phyloP scores from a whole-genome alignment of 805 yeast species.

The Lipomyces orientalis region DNA sequence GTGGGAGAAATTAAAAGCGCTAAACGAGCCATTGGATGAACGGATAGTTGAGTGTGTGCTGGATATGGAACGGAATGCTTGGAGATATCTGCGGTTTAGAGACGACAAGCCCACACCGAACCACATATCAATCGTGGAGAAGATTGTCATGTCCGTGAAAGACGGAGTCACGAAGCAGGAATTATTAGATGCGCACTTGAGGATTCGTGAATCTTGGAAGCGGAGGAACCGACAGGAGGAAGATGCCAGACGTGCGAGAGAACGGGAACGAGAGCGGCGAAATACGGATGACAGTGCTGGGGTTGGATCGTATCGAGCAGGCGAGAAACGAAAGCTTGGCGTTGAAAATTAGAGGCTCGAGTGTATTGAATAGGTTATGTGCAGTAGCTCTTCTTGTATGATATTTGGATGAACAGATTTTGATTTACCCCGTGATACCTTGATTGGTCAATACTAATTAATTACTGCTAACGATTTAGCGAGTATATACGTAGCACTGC shows the following conservation, averaged over 20 bases:
- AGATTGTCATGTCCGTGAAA: slow-evolving; percentile 79
- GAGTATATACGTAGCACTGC: neutral
- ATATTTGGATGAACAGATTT: neutral
- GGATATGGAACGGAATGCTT: slow-evolving; percentile 63
- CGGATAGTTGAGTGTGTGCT: slow-evolving; percentile 85
- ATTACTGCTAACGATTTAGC: neutral
- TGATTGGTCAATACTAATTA: neutral
- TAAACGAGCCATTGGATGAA: slow-evolving; percentile 84
- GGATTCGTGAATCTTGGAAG: slow-evolving; percentile 67
- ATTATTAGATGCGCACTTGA: slow-evolving; percentile 60
- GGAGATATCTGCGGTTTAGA: slow-evolving; percentile 88
- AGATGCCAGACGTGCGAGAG: slow-evolving; percentile 31
- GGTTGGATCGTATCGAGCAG: slow-evolving; percentile 11
- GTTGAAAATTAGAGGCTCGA: neutral
- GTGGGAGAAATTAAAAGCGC: slow-evolving; percentile 74
- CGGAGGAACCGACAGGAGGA: slow-evolving; percentile 51
- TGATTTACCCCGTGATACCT: neutral
- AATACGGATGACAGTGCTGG: slow-evolving; percentile 10
- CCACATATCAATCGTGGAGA: slow-evolving; percentile 78
- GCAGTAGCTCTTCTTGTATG: neutral
- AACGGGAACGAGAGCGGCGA: slow-evolving; percentile 26
- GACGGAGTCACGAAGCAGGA: slow-evolving; percentile 87
- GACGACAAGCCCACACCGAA: slow-evolving; percentile 93
- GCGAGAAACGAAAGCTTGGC: slow-evolving; percentile 29
- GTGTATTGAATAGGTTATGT: neutral